Conservation (phyloP, 495 filamentous ascomycete genomes). For the Neurospora sp. region DNA sequence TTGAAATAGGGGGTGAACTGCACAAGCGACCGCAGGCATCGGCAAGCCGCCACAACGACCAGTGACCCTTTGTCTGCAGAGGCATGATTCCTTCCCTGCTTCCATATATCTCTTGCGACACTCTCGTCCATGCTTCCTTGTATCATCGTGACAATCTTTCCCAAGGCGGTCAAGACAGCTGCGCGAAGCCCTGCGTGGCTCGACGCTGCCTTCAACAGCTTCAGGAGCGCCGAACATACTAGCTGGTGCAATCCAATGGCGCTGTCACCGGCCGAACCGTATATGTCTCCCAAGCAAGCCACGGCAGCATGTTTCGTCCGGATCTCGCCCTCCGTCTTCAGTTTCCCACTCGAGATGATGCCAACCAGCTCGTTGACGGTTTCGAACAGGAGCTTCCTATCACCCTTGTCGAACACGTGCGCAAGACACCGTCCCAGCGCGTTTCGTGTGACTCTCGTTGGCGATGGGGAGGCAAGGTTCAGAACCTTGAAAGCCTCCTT, state of each 20-base stretch:
- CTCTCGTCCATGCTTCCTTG: slow-evolving; percentile 69
- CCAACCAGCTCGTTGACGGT: slow-evolving; percentile 79
- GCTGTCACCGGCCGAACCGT: slow-evolving; percentile 82
- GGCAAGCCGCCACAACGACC: slow-evolving; percentile 70
- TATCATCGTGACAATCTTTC: slow-evolving; percentile 65
- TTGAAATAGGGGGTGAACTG: slow-evolving; percentile 70
- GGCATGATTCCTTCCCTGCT: slow-evolving; percentile 69
- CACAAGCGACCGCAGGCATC: slow-evolving; percentile 65
- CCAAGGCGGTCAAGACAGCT: slow-evolving; percentile 70
- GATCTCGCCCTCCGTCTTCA: slow-evolving; percentile 57
- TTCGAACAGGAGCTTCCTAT: slow-evolving; percentile 86
- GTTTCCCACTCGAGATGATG: slow-evolving; percentile 67
- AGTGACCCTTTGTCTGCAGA: slow-evolving; percentile 71
- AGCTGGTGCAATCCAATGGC: slow-evolving; percentile 76
- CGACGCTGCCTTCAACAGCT: slow-evolving; percentile 68
- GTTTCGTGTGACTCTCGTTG: slow-evolving; percentile 82
- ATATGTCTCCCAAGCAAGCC: slow-evolving; percentile 80
- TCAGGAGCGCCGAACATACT: slow-evolving; percentile 58
- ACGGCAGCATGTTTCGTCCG: slow-evolving; percentile 75
- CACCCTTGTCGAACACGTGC: slow-evolving; percentile 75
- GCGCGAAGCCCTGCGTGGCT: slow-evolving; percentile 74
- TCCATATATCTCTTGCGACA: slow-evolving; percentile 87
- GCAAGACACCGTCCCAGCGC: slow-evolving; percentile 77
- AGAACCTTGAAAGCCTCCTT: slow-evolving; percentile 86
- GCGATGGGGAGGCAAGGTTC: slow-evolving; percentile 70